Base-by-base conservation (phyloP, 192 early-diverging fungal genomes). In the Paraglomus brasilianum region DNA sequence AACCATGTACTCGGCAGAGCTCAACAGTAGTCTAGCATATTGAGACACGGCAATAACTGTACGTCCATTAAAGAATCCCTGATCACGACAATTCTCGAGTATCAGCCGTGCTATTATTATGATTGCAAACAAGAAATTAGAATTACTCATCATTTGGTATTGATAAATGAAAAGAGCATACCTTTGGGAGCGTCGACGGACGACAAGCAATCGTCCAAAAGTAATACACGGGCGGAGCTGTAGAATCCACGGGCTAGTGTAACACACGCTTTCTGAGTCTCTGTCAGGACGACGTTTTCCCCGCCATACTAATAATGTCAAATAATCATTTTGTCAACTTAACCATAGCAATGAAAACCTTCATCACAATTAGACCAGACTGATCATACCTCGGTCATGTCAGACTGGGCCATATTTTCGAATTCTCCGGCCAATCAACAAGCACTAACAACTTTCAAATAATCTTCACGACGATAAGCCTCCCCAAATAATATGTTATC, bases 21-120 rank as follows among this genome's bases (percentile, higher is more conserved):
- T 71, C 38, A 90, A 66, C 55, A 88, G 89, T 21, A 85, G 71
- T 13, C 83, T 60, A 15, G 90, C 83, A 57, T 93, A 86, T 71
- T 97, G 93, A 0, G 95, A 93, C 15, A 95, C 93, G n/a, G 97
- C 78, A 39, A 98, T 81, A 5, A 89, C 69, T 2, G 97, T 98
- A 9, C 93, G 82, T 30, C 87, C 85, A 8, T 71, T 73, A 83
- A 98, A 77, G 21, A 94, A 72, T 17, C 87, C 87, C 4, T 85
- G 83, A 36, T 87, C 81, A 36, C 97, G 74, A 60, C 92, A 94
- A 38, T 89, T 77, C 7, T 87, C 81, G 49, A 93, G 86, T 41
- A 98, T 77, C 66, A 93, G 90, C 30, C 83, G 77, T 13, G 91
- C 95, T 4, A 92, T 93, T 47, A 91, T 89, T n/a, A 39, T 13